These are phyloP conservation scores for Ceriops decandra DNA, from an alignment of 345 rosid genomes.

Conservation along the genomic window DNA sequence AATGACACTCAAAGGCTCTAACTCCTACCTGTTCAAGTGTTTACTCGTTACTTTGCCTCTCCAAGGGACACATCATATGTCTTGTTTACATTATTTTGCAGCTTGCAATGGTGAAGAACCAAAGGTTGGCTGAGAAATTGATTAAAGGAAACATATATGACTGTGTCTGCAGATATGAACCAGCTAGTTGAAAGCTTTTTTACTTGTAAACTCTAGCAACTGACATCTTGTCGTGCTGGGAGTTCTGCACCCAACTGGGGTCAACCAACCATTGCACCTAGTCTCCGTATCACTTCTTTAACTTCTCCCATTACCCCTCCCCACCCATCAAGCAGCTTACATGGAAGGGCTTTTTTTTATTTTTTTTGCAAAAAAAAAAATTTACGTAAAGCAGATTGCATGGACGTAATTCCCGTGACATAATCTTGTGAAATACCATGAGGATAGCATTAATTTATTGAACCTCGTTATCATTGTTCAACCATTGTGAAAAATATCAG, in stretches of 20 bases:
- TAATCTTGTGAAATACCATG: too few species aligned
- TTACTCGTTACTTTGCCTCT: neutral
- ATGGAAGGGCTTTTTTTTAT: too few species aligned
- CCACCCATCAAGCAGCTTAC: too few species aligned
- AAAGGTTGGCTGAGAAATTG: conserved; percentile 87
- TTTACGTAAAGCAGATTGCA: too few species aligned
- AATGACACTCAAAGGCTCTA: neutral
- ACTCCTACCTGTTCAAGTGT: neutral
- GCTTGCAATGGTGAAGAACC: conserved; percentile 99
- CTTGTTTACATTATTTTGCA: conserved; percentile 30
- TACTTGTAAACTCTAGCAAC: too few species aligned
- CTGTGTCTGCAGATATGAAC: conserved; percentile 89
- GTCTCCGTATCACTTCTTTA: too few species aligned
- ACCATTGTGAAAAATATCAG: too few species aligned
- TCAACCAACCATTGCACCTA: neutral
- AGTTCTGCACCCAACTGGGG: neutral
- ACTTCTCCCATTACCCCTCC: too few species aligned
- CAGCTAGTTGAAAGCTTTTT: conserved; percentile 30
- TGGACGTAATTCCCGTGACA: too few species aligned
- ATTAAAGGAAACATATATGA: conserved; percentile 80
- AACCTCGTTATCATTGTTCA: too few species aligned
- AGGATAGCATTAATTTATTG: too few species aligned
- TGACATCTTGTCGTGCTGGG: neutral
- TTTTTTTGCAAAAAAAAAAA: too few species aligned
- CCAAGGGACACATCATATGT: neutral